Conservation (phyloP, 805 yeast genomes). For the Grigorovia humatica region DNA sequence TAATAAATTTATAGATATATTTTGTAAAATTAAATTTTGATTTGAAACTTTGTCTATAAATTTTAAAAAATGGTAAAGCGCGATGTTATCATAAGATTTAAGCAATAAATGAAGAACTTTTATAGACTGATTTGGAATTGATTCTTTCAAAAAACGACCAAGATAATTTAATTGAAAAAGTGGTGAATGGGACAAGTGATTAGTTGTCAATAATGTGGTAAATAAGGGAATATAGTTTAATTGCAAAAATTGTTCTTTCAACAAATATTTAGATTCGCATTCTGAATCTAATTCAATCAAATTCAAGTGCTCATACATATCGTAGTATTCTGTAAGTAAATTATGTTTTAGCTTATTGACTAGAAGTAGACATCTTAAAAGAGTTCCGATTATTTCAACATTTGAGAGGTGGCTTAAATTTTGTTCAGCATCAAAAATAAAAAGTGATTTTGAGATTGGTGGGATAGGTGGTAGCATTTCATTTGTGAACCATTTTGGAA, state of each 20-base stretch:
- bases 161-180: background rate
- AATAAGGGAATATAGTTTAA: slow-evolving; percentile 16
- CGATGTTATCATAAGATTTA: slow-evolving; percentile 29
- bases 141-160: background rate
- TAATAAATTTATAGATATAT: slow-evolving; percentile 21
- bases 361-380: slow-evolving; percentile 13
- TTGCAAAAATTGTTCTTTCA: slow-evolving; percentile 15
- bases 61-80: slow-evolving; percentile 28
- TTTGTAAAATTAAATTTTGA: slow-evolving; percentile 29
- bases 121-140: slow-evolving; percentile 11
- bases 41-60: slow-evolving; percentile 27
- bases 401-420: slow-evolving; percentile 5
- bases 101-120: slow-evolving; percentile 29
- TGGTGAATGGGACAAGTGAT: background rate
- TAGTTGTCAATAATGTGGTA: slow-evolving; percentile 7
- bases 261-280: slow-evolving; percentile 12
- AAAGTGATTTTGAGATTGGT: slow-evolving; percentile 25
- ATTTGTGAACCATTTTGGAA: slow-evolving; percentile 21
- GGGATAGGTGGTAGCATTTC: slow-evolving; percentile 19
- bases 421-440: slow-evolving; percentile 13
- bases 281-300: background rate
- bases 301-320: slow-evolving; percentile 9
- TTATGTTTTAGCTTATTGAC: slow-evolving; percentile 9
- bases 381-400: slow-evolving; percentile 3
- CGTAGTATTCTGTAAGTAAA: slow-evolving; percentile 11